These are phyloP conservation scores for Tetragonia tetragonoides DNA, from an alignment of 148 eudicot genomes.

Conservation along the genomic window DNA sequence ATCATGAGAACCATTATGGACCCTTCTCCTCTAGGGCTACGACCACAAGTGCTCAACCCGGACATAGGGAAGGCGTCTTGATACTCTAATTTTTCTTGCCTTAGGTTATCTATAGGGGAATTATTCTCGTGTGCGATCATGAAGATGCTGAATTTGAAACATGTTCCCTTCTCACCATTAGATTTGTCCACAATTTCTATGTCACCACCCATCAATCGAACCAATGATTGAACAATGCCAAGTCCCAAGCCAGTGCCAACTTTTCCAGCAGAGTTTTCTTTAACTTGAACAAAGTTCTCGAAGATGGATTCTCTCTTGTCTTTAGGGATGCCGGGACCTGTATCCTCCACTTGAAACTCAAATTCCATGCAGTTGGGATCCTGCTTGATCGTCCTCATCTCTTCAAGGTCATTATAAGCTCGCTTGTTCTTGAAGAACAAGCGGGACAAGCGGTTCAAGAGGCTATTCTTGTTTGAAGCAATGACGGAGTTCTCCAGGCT, in stretches of 20 bases:
- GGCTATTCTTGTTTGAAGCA: conserved; percentile 33
- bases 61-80: conserved; percentile 18
- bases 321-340: conserved; percentile 79
- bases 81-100: conserved; percentile 6
- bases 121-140: conserved; percentile 26
- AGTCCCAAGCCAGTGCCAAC: conserved; percentile 89
- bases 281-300: conserved; percentile 81
- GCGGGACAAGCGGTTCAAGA: conserved; percentile 31
- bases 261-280: conserved; percentile 45
- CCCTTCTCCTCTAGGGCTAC: conserved; percentile 37
- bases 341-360: conserved; percentile 74
- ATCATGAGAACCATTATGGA: conserved; percentile 61
- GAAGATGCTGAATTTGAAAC: conserved; percentile 67
- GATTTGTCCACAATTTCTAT: conserved; percentile 64
- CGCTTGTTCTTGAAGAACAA: conserved; percentile 27
- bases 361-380: conserved; percentile 57
- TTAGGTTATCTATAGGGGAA: conserved; percentile 2
- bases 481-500: conserved; percentile 34
- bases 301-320: conserved; percentile 62
- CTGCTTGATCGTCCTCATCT: conserved; percentile 27
- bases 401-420: conserved; percentile 27
- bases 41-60: conserved; percentile 16
- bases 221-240: conserved; percentile 84
- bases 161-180: conserved; percentile 53
- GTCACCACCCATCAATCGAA: conserved; percentile 87